phyloP scores from a whole-genome alignment of 371 early-diverging fungal genomes.

The Smittium mucronatum region DNA sequence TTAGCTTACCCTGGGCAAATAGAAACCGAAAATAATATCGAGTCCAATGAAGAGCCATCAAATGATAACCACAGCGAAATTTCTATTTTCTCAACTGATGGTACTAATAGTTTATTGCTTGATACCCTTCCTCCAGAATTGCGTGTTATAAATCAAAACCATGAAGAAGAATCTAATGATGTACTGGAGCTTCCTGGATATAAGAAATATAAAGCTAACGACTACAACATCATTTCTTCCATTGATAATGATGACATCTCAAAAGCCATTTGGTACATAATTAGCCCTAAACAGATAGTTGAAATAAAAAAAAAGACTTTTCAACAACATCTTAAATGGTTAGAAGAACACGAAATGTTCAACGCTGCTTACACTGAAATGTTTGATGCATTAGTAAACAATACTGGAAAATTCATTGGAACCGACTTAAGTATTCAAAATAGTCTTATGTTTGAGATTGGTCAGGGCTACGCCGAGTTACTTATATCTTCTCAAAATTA shows the following conservation, averaged over 20 bases:
- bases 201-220: conserved; percentile 77
- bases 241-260: background rate
- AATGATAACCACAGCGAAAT: background rate
- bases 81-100: background rate
- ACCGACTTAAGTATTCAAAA: background rate
- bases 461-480: conserved; percentile 62
- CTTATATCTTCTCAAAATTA: conserved; percentile 54
- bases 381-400: conserved; percentile 19
- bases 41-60: conserved; percentile 16
- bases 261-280: conserved; percentile 49
- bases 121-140: conserved; percentile 70
- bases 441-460: conserved; percentile 39
- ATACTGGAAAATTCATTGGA: conserved; percentile 6
- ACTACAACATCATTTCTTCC: conserved; percentile 46
- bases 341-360: conserved; percentile 59
- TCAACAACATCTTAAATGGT: conserved; percentile 88
- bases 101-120: conserved; percentile 16
- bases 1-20: conserved; percentile 20
- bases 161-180: conserved; percentile 76
- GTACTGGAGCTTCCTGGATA: conserved; percentile 67
- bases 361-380: conserved; percentile 57
- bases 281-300: conserved; percentile 85
- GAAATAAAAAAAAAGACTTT: conserved; percentile 72
- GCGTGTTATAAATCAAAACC: conserved; percentile 63
- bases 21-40: conserved; percentile 17